phyloP scores from a whole-genome alignment of 257 asterid species.

The Solanum raphanifolium region DNA sequence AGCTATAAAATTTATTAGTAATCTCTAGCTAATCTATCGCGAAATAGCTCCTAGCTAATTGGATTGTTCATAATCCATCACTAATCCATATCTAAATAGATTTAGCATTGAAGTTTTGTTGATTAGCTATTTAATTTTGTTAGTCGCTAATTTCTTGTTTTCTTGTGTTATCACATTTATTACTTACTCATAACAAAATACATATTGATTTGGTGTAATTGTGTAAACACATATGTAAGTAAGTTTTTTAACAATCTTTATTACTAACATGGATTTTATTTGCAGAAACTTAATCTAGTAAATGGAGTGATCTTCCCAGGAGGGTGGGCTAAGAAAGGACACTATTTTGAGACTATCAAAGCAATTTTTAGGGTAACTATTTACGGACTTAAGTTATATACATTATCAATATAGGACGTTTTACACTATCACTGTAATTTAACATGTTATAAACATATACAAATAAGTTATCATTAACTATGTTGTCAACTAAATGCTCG shows the following conservation, averaged over 20 bases:
- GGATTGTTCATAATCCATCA: not conserved
- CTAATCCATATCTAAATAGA: not conserved
- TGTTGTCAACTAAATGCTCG: not conserved
- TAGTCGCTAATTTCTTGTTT: not conserved
- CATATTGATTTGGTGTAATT: not conserved
- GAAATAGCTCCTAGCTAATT: not conserved
- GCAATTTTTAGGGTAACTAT: not conserved
- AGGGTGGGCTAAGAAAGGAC: constrained; percentile 75
- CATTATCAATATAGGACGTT: not conserved
- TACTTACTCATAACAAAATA: not conserved
- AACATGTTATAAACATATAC: not conserved
- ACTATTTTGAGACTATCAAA: constrained; percentile 17
- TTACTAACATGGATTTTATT: not conserved
- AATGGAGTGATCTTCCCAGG: constrained; percentile 92
- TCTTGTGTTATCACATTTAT: not conserved
- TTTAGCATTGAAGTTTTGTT: not conserved
- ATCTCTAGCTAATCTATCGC: accelerated
- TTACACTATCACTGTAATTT: not conserved
- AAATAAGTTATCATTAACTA: not conserved
- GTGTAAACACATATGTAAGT: not conserved
- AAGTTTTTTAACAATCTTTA: not conserved
- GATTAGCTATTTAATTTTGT: not conserved
- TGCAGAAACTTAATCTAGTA: constrained; percentile 85
- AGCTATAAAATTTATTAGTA: accelerated
- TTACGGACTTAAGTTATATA: not conserved